Conservation (phyloP, 768 basidiomycete species). For the Lactarius psammicola region DNA sequence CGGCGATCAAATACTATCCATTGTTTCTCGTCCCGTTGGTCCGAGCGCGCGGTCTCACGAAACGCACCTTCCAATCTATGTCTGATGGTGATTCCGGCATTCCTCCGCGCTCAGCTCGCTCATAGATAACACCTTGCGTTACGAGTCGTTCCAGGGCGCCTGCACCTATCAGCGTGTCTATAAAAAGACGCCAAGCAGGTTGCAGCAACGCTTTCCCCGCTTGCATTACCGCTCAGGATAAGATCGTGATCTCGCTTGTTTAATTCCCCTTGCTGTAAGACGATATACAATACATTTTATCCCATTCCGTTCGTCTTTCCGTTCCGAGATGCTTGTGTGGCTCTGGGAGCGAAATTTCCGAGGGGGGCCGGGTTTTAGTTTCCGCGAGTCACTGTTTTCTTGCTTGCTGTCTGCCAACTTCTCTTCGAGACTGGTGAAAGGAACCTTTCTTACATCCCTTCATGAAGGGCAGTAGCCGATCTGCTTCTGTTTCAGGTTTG, state of each 20-base stretch:
- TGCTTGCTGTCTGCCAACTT: not conserved
- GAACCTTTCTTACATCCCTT: not conserved
- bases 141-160: not conserved
- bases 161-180: constrained; percentile 1
- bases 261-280: not conserved
- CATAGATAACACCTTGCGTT: constrained; percentile 2
- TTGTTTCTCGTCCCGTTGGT: constrained; percentile 6
- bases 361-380: not conserved
- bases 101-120: constrained; percentile 1
- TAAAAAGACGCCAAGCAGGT: not conserved
- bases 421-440: not conserved
- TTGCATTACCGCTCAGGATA: not conserved
- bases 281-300: not conserved
- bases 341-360: not conserved
- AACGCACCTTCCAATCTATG: not conserved
- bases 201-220: constrained; percentile 7
- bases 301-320: constrained; percentile 1
- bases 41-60: constrained; percentile 1
- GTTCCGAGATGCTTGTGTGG: constrained; percentile 1
- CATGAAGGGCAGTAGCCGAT: not conserved
- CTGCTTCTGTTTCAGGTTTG: not conserved
- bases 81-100: not conserved
- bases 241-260: constrained; percentile 10
- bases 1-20: not conserved
- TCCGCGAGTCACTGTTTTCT: not conserved